Percentiles rank a stretch among this genome's conserved stretches.
phyloP scores from a whole-genome alignment of 441 rosid genomes.

The Eruca vesicaria region DNA sequence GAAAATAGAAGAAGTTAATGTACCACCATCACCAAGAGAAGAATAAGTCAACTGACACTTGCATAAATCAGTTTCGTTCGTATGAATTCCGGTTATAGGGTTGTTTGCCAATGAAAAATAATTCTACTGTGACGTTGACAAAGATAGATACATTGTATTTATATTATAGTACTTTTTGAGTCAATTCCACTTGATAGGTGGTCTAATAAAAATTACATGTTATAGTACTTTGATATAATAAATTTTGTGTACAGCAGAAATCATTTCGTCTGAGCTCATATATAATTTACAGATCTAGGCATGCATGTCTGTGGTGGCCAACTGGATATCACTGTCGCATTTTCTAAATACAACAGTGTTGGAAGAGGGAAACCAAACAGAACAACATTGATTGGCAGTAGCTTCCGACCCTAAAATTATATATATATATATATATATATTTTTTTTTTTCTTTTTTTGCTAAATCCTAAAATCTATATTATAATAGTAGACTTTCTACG shows the following conservation, averaged over 20 bases:
- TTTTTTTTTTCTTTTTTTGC: too few relatives aligned
- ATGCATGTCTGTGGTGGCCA: neutral
- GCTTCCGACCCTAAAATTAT: too few relatives aligned
- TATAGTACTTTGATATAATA: neutral
- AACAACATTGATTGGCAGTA: neutral
- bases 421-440: too few relatives aligned
- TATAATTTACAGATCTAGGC: neutral
- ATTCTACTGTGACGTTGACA: neutral
- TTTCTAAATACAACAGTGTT: neutral
- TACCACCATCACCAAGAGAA: neutral
- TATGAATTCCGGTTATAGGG: neutral
- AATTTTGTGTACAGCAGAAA: constrained; percentile 11
- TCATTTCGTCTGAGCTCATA: constrained; percentile 3
- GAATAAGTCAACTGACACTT: neutral
- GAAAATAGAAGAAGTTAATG: neutral
- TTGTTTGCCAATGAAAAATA: neutral
- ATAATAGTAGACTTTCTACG: too few relatives aligned
- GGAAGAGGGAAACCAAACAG: too few relatives aligned
- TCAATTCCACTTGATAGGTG: neutral
- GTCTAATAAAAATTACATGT: neutral
- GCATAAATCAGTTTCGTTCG: neutral
- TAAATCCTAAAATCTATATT: too few relatives aligned
- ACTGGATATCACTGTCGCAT: constrained; percentile 5
- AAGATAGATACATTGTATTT: neutral
- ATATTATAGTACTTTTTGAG: neutral